A percentile compares a stretch with the other conserved stretches of the same genome.
phyloP scores from a whole-genome alignment of 331 rosid genomes.

The Phaseolus coccineus region DNA sequence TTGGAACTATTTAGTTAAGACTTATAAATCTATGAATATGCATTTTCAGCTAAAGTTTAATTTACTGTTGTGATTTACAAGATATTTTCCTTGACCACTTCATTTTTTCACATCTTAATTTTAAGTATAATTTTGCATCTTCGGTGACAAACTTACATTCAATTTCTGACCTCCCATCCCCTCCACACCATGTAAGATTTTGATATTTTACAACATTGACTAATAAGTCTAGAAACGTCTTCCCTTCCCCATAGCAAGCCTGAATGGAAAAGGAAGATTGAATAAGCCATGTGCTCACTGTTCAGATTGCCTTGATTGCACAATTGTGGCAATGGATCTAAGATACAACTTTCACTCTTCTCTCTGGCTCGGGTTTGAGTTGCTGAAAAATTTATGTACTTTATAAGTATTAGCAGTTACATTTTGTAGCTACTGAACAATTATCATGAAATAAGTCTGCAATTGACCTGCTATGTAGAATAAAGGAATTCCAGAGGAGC shows the following conservation, averaged over 20 bases:
- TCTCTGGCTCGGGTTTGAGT: neutral
- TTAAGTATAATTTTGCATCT: neutral
- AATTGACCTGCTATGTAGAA: neutral
- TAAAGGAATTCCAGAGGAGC: neutral
- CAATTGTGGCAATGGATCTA: neutral
- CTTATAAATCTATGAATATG: neutral
- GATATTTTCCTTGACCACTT: neutral
- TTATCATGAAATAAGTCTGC: neutral
- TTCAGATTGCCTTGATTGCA: neutral
- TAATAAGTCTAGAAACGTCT: neutral
- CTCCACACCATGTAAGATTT: neutral
- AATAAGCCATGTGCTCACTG: neutral
- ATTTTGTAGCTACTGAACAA: neutral
- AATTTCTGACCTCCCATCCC: neutral
- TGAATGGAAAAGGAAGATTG: neutral
- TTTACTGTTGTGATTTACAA: neutral
- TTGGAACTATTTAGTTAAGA: neutral
- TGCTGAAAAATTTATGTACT: slow-evolving; percentile 6
- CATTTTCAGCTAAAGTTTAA: neutral
- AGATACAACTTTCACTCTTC: slow-evolving; percentile 3
- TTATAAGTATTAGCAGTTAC: neutral
- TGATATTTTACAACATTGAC: neutral
- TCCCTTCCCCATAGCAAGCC: neutral
- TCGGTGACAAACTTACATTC: neutral
- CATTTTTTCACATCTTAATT: neutral